Conservation (phyloP, 192 early-diverging fungal species). For the Gryganskiella cystojenkinii region DNA sequence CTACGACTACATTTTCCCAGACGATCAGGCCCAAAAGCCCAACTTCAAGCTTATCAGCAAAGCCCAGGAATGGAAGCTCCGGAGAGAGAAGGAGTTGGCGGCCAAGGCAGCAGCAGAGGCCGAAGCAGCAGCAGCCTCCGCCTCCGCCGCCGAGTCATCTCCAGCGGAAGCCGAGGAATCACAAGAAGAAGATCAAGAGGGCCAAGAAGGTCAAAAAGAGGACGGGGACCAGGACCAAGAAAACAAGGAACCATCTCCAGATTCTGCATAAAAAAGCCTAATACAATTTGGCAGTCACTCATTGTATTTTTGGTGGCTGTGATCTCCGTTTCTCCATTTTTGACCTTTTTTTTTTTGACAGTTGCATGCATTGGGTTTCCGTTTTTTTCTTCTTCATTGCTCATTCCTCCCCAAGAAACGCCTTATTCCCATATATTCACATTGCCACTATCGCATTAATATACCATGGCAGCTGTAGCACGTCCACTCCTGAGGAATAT, state of each 20-base stretch:
- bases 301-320: no score
- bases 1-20: conserved; percentile 98
- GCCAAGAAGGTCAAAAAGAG: not conserved
- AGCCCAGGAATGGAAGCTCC: conserved; percentile 85
- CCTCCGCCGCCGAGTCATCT: not conserved
- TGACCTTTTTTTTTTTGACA: no score
- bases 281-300: conserved; percentile 1
- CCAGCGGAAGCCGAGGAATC: not conserved
- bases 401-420: not conserved
- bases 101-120: conserved; percentile 26
- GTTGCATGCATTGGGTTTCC: not conserved
- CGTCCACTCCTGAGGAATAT: conserved; percentile 10
- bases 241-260: not conserved
- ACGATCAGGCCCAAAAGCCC: conserved; percentile 88
- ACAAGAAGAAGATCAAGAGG: not conserved
- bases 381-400: not conserved
- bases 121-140: conserved; percentile 12
- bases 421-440: not conserved
- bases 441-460: not conserved
- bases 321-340: no score
- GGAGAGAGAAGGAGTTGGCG: not conserved
- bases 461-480: conserved; percentile 7
- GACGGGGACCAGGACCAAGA: no score
- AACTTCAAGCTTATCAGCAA: conserved; percentile 92
- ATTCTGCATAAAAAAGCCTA: not conserved